These are phyloP conservation scores for Pontederia crassipes DNA, from an alignment of 176 grass and related monocot genomes.

Conservation along the genomic window DNA sequence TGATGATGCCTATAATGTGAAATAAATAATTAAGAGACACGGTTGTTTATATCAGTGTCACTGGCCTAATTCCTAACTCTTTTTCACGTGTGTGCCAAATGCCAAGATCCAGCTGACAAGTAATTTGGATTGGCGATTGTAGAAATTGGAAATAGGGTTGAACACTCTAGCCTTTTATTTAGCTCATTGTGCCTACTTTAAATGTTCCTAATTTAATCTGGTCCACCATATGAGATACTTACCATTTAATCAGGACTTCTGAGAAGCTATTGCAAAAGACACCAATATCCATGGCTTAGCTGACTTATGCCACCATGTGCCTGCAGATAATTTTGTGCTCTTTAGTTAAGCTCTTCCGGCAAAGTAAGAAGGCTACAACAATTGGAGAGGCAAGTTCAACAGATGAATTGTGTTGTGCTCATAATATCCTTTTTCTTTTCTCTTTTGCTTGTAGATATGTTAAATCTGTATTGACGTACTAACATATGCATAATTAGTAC, in stretches of 20 bases:
- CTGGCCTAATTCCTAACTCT: no score
- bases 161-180: no score
- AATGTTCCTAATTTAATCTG: no score
- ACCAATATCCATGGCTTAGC: neutral
- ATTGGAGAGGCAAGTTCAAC: conserved; percentile 11
- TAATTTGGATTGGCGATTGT: no score
- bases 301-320: neutral
- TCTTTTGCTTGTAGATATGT: neutral
- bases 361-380: conserved; percentile 18
- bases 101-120: no score
- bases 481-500: conserved; percentile 18
- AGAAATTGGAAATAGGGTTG: no score
- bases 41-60: no score
- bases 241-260: neutral
- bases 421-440: neutral
- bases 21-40: no score
- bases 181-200: no score
- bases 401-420: neutral
- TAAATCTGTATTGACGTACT: neutral
- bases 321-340: conserved; percentile 21
- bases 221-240: no score
- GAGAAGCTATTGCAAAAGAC: neutral
- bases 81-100: no score
- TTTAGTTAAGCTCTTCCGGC: conserved; percentile 7
- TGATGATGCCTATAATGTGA: no score